phyloP scores from a whole-genome alignment of 2,329 filamentous ascomycete species.

The Dothideomycetidae sp. region DNA sequence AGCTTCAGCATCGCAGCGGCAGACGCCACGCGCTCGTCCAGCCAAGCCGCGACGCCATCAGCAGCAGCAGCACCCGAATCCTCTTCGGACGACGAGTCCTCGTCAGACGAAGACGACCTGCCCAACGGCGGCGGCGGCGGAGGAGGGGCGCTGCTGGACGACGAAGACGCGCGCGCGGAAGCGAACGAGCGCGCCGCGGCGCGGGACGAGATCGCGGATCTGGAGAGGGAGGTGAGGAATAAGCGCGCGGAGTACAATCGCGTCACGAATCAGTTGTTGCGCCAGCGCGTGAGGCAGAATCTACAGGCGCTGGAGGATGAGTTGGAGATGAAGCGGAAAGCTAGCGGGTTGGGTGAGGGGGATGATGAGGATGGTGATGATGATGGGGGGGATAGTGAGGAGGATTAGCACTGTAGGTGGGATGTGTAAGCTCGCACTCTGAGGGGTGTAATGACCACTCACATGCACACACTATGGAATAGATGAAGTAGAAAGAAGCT shows the following conservation, averaged over 20 bases:
- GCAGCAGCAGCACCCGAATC: slow-evolving; percentile 21
- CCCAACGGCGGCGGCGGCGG: slow-evolving; percentile 31
- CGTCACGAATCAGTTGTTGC: slow-evolving; percentile 35
- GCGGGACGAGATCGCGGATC: slow-evolving; percentile 40
- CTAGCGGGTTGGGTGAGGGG: slow-evolving; percentile 24
- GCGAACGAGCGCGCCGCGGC: slow-evolving; percentile 34
- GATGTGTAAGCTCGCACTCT: too few species aligned
- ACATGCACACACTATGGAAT: too few species aligned
- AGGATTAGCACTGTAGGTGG: too few species aligned
- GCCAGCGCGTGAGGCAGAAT: slow-evolving; percentile 34
- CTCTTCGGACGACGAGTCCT: slow-evolving; percentile 20
- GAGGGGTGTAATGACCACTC: too few species aligned
- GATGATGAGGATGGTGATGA: slow-evolving; percentile 13
- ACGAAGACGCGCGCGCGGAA: slow-evolving; percentile 38
- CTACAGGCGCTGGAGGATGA: slow-evolving; percentile 39
- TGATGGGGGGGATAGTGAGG: background rate
- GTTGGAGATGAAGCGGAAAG: slow-evolving; percentile 38
- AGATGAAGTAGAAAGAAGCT: too few species aligned
- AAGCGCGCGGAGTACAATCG: slow-evolving; percentile 26
- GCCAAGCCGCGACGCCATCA: slow-evolving; percentile 13
- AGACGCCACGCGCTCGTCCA: slow-evolving; percentile 14
- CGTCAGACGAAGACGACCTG: slow-evolving; percentile 32
- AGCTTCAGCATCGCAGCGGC: slow-evolving; percentile 11
- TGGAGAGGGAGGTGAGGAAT: slow-evolving; percentile 36
- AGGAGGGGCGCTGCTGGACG: slow-evolving; percentile 30